Evolutionary conservation across 2,329 filamentous ascomycete genomes (phyloP).

Genomic region (Fusarium scirpi): DNA sequence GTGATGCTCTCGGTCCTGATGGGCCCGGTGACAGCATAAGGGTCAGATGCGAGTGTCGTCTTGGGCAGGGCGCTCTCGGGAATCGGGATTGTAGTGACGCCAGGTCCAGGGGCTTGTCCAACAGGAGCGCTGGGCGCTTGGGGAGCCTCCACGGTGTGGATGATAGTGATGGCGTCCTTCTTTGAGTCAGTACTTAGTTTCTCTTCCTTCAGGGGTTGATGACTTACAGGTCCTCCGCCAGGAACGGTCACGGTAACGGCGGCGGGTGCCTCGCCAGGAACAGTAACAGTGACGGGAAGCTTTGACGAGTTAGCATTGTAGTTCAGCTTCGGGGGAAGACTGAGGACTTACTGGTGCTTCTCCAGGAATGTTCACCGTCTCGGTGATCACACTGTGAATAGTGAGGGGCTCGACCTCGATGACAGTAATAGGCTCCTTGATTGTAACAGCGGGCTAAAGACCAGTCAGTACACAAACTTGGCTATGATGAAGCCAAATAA

Average conservation of each 20-base stretch:
- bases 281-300: neutral
- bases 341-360: constrained; percentile 34
- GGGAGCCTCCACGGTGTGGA: constrained; percentile 32
- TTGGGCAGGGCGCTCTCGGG: constrained; percentile 43
- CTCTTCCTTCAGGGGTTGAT: neutral
- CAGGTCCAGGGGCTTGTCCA: constrained; percentile 20
- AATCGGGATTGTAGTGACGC: constrained; percentile 50
- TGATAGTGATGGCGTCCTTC: constrained; percentile 38
- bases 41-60: constrained; percentile 46
- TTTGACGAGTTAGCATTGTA: neutral
- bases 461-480: neutral
- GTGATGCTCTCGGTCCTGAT: neutral
- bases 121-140: constrained; percentile 14
- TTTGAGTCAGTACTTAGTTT: neutral
- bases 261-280: neutral
- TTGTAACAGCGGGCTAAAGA: constrained; percentile 27
- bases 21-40: constrained; percentile 24
- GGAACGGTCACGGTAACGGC: constrained; percentile 1
- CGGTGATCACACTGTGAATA: neutral
- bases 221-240: constrained; percentile 23
- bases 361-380: constrained; percentile 31
- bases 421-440: constrained; percentile 32
- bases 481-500: too few relatives aligned
- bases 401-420: constrained; percentile 28
- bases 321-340: neutral